Evolutionary conservation across 257 asterid species (phyloP).

Genomic region (Fraxinus excelsior): DNA sequence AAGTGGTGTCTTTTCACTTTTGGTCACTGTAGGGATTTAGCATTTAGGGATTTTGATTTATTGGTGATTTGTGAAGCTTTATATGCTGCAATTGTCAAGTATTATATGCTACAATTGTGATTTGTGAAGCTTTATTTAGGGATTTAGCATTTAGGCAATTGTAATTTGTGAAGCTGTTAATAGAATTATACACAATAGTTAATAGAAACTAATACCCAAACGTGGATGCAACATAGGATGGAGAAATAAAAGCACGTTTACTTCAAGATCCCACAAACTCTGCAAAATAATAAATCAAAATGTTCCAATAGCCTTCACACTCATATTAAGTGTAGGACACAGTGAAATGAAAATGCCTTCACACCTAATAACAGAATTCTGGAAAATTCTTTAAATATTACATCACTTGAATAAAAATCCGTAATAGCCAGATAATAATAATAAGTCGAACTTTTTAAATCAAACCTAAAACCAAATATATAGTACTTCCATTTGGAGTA

Average conservation of each 20-base stretch:
- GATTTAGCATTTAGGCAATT: too few species aligned
- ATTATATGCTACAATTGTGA: too few species aligned
- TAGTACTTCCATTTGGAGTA: not conserved
- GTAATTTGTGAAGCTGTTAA: not conserved
- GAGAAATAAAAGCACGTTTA: not conserved
- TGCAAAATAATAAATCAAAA: not conserved
- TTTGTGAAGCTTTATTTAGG: too few species aligned
- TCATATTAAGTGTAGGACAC: not conserved
- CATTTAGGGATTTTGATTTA: too few species aligned
- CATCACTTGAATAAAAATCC: not conserved
- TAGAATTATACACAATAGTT: not conserved
- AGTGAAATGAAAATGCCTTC: not conserved
- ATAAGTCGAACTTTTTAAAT: not conserved
- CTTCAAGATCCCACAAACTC: conserved; percentile 13
- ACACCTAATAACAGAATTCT: not conserved
- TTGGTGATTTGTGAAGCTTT: too few species aligned
- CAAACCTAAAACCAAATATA: not conserved
- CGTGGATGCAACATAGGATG: not conserved
- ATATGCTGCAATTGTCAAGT: too few species aligned
- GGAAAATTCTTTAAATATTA: not conserved
- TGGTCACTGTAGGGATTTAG: too few species aligned
- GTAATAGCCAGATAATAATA: not conserved
- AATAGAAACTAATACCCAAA: not conserved
- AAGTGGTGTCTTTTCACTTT: too few species aligned
- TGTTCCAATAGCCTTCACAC: not conserved